Evolutionary conservation across 2,329 filamentous ascomycete species (phyloP).

Genomic region (Lachnellula subtilissima): DNA sequence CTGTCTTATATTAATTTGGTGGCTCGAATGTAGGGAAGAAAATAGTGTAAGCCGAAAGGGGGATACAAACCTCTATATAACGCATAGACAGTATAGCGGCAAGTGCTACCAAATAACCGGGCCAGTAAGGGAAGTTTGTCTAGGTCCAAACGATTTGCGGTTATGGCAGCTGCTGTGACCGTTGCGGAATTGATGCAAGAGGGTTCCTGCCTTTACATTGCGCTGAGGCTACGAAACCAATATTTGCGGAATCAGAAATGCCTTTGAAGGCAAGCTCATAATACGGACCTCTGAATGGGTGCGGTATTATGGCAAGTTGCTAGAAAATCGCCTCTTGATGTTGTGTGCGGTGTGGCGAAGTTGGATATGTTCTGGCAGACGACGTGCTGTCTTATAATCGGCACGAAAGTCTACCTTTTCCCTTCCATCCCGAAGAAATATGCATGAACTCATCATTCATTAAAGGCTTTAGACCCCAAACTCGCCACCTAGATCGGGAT

Average conservation of each 20-base stretch:
- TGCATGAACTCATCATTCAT: not conserved
- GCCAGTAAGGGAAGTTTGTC: not conserved
- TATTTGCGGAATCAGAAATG: too few species aligned
- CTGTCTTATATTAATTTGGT: not conserved
- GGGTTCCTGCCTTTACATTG: not conserved
- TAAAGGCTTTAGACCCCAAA: not conserved
- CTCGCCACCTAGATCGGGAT: not conserved
- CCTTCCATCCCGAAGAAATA: not conserved
- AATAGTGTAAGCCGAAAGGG: not conserved
- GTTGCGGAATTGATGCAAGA: not conserved
- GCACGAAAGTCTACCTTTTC: not conserved
- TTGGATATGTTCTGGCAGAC: too few species aligned
- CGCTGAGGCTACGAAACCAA: too few species aligned
- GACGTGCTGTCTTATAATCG: too few species aligned
- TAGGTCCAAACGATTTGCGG: not conserved
- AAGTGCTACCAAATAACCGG: not conserved
- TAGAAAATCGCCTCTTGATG: too few species aligned
- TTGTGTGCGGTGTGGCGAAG: too few species aligned
- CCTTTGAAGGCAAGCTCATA: too few species aligned
- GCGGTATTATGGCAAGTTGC: too few species aligned
- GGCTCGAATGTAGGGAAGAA: not conserved
- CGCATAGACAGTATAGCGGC: not conserved
- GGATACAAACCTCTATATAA: not conserved
- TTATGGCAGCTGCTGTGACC: not conserved
- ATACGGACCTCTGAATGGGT: too few species aligned